Conservation (phyloP, 1,139 yeast genomes). For the Nakaseomyces kungkrabaensis region DNA sequence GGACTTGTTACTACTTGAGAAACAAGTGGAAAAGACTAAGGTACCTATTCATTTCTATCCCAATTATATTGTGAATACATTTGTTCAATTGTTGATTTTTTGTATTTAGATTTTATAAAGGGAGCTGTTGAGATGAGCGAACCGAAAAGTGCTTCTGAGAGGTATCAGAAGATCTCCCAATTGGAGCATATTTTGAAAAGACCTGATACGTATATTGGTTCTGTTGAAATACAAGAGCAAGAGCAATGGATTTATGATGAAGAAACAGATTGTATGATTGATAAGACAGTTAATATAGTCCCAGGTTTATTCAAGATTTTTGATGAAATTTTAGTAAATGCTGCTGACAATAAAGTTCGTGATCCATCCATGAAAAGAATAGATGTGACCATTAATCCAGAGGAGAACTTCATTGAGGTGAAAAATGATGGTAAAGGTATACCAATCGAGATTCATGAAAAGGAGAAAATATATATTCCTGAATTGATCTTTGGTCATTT, state of each 20-base stretch:
- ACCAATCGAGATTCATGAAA: slow-evolving; percentile 86
- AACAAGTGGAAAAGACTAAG: no score
- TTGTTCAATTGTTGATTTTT: background rate
- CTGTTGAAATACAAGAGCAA: slow-evolving; percentile 71
- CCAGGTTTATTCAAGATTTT: slow-evolving; percentile 95
- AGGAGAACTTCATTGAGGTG: slow-evolving; percentile 64
- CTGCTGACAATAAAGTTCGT: slow-evolving; percentile 96
- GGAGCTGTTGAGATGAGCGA: slow-evolving; percentile 7
- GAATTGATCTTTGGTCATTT: slow-evolving; percentile 94
- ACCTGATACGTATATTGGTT: slow-evolving; percentile 97
- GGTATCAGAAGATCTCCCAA: slow-evolving; percentile 88
- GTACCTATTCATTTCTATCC: background rate
- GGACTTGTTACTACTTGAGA: no score
- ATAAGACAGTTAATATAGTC: slow-evolving; percentile 64
- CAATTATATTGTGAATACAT: background rate
- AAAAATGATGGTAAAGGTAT: slow-evolving; percentile 94
- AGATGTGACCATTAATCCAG: slow-evolving; percentile 71
- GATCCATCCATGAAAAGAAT: slow-evolving; percentile 84
- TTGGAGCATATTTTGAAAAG: slow-evolving; percentile 92
- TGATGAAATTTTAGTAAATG: slow-evolving; percentile 94
- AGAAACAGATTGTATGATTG: slow-evolving; percentile 60
- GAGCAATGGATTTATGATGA: slow-evolving; percentile 83
- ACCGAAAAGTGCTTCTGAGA: slow-evolving; percentile 52
- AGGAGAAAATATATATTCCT: slow-evolving; percentile 89
- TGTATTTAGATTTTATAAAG: background rate